Conservation (phyloP, 192 early-diverging fungal genomes). For the Geranomyces variabilis region DNA sequence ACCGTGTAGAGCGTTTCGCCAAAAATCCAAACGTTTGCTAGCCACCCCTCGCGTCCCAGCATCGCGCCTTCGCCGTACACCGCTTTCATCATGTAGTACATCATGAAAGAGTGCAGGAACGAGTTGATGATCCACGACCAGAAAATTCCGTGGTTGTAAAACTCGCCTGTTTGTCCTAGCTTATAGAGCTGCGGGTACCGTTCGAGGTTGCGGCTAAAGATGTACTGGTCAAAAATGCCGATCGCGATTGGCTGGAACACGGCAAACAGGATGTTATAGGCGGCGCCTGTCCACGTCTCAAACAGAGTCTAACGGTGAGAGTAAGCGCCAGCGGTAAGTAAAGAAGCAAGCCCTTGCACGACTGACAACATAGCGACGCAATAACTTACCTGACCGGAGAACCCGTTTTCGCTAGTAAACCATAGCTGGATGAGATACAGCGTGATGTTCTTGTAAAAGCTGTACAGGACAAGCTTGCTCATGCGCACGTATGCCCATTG, state of each 20-base stretch:
- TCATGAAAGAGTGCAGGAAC: constrained; percentile 86
- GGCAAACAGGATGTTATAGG: constrained; percentile 94
- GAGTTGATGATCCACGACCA: constrained; percentile 94
- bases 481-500: constrained; percentile 96
- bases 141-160: constrained; percentile 85
- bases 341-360: no score
- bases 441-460: constrained; percentile 99
- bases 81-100: constrained; percentile 71
- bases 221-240: constrained; percentile 97
- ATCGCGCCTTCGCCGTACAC: constrained; percentile 73
- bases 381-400: constrained; percentile 73
- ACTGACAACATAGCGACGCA: no score
- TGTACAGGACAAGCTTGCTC: constrained; percentile 94
- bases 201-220: constrained; percentile 90
- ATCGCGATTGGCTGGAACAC: constrained; percentile 93
- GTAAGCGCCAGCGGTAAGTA: not conserved
- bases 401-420: constrained; percentile 91
- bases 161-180: constrained; percentile 54
- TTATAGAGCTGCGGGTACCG: constrained; percentile 96
- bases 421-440: constrained; percentile 98
- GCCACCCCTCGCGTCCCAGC: constrained; percentile 63
- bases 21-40: constrained; percentile 88
- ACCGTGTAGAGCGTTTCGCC: constrained; percentile 88
- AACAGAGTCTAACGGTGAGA: constrained; percentile 94
- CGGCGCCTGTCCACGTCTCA: constrained; percentile 96